Percentiles rank a stretch among this genome's conserved stretches.
phyloP scores from a whole-genome alignment of 2,329 filamentous ascomycete genomes.

The Emmonsiellopsis sp. region DNA sequence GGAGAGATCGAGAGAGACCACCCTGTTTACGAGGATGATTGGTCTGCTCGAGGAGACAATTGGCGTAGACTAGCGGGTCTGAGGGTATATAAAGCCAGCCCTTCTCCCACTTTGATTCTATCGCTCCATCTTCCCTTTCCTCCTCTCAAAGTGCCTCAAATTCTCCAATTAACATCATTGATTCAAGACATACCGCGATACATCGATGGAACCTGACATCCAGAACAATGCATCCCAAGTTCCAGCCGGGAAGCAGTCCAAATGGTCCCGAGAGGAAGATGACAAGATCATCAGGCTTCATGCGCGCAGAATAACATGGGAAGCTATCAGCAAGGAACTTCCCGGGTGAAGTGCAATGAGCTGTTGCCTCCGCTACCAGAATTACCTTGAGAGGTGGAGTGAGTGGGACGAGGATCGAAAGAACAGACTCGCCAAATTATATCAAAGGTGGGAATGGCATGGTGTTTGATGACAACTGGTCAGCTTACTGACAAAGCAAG shows the following conservation, averaged over 20 bases:
- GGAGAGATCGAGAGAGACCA: too few relatives aligned
- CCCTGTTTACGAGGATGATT: too few relatives aligned
- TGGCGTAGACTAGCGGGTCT: too few relatives aligned
- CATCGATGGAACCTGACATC: not conserved
- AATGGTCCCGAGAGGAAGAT: conserved; percentile 90
- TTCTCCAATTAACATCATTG: not conserved
- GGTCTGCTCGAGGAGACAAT: too few relatives aligned
- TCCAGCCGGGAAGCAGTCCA: conserved; percentile 87
- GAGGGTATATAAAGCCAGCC: not conserved
- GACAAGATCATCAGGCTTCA: conserved; percentile 92
- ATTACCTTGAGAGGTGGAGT: conserved; percentile 84
- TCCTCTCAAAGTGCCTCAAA: too few relatives aligned
- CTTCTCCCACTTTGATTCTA: not conserved
- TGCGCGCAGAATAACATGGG: conserved; percentile 93
- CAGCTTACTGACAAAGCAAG: conserved; percentile 8
- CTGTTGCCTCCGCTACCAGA: conserved; percentile 91
- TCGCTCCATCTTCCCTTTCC: not conserved
- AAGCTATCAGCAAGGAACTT: conserved; percentile 87
- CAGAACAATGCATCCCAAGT: not conserved
- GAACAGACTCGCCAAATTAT: conserved; percentile 88
- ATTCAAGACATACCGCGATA: not conserved
- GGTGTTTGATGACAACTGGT: not conserved
- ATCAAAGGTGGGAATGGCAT: conserved; percentile 63
- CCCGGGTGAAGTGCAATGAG: conserved; percentile 90
- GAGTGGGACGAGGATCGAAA: conserved; percentile 86